These are phyloP conservation scores for Schrenkiella parvula DNA, from an alignment of 345 rosid species.

Conservation along the genomic window DNA sequence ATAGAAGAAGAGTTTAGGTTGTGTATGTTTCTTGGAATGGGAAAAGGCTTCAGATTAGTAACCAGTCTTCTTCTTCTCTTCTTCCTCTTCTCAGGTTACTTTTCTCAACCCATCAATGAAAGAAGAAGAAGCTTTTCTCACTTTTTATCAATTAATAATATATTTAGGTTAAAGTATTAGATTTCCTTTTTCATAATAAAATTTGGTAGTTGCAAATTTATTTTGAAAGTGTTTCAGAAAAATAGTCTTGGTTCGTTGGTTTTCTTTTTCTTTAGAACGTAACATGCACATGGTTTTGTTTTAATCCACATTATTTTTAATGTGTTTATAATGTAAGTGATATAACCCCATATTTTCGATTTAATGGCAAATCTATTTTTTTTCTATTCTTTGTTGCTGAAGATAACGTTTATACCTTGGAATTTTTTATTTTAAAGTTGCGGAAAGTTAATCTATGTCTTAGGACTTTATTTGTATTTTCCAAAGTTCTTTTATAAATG, in stretches of 20 bases:
- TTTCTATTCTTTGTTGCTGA: background rate
- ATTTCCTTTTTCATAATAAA: background rate
- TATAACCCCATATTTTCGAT: background rate
- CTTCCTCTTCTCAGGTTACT: constrained; percentile 28
- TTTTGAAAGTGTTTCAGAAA: background rate
- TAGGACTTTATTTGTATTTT: background rate
- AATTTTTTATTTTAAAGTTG: background rate
- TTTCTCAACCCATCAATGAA: constrained; percentile 13
- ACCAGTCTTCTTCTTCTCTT: constrained; percentile 24
- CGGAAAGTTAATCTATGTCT: constrained; percentile 9
- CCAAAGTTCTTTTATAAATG: background rate
- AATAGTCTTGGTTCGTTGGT: background rate
- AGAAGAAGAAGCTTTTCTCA: background rate
- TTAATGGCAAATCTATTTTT: background rate
- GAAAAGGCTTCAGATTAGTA: constrained; percentile 15
- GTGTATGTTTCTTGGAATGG: constrained; percentile 26
- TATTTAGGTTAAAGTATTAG: background rate
- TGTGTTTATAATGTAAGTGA: background rate
- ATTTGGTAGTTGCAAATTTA: background rate
- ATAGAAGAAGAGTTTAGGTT: constrained; percentile 3
- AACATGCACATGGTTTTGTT: background rate
- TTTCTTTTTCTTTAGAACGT: background rate
- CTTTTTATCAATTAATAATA: background rate
- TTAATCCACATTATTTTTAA: background rate
- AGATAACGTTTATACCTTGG: background rate